These are phyloP conservation scores for Thelonectria olida DNA, from an alignment of 2,329 filamentous ascomycete genomes.

Conservation along the genomic window DNA sequence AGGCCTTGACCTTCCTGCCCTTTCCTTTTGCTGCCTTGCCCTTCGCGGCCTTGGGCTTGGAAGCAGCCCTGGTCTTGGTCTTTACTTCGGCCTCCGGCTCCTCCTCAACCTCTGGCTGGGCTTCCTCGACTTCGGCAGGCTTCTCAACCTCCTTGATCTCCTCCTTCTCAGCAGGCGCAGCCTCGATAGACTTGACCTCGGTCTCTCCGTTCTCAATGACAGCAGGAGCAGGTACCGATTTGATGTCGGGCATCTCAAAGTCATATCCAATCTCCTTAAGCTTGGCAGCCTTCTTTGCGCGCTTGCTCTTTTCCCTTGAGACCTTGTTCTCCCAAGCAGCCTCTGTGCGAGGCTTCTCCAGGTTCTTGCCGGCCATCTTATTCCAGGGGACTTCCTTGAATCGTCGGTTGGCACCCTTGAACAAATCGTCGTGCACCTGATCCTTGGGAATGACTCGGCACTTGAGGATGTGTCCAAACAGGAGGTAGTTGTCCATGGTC, in stretches of 20 bases:
- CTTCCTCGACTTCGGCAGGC: conserved; percentile 35
- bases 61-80: conserved; percentile 12
- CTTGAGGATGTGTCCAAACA: conserved; percentile 94
- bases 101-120: conserved; percentile 36
- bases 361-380: conserved; percentile 79
- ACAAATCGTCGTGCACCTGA: conserved; percentile 82
- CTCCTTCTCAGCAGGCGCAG: conserved; percentile 31
- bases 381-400: conserved; percentile 92
- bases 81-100: conserved; percentile 20
- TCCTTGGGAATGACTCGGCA: conserved; percentile 81
- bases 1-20: conserved; percentile 38
- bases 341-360: conserved; percentile 78
- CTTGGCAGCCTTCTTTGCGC: conserved; percentile 75
- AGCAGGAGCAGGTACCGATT: conserved; percentile 58
- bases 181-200: conserved; percentile 20
- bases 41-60: conserved; percentile 23
- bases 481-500: conserved; percentile 97
- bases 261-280: conserved; percentile 86
- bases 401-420: conserved; percentile 88
- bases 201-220: conserved; percentile 43
- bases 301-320: conserved; percentile 74
- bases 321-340: conserved; percentile 83
- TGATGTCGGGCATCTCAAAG: conserved; percentile 78
- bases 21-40: not conserved
- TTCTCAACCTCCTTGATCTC: conserved; percentile 30